phyloP scores from a whole-genome alignment of 176 grass and related monocot species.

The Oryza coarctata region DNA sequence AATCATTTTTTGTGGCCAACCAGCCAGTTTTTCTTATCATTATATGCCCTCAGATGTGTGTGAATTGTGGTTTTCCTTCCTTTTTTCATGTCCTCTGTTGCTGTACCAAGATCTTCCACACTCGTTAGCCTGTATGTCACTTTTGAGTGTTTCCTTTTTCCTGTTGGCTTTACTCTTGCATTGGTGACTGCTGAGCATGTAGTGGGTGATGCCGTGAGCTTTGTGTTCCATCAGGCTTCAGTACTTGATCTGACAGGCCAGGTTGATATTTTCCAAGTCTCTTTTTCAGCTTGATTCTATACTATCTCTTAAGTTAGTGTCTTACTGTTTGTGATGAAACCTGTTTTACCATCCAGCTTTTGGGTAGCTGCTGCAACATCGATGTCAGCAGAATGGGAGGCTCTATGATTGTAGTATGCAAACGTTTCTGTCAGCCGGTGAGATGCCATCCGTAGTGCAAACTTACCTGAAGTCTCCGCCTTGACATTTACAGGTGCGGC shows the following conservation, averaged over 20 bases:
- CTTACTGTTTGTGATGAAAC: neutral
- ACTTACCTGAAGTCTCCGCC: neutral
- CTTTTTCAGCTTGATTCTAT: neutral
- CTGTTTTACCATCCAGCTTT: neutral
- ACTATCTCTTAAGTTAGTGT: neutral
- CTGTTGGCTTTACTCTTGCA: neutral
- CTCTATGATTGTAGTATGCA: neutral
- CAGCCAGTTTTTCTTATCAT: neutral
- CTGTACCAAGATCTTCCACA: neutral
- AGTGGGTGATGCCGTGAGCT: neutral
- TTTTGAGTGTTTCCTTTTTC: conserved; percentile 5
- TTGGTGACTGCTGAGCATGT: neutral
- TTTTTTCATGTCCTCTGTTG: neutral
- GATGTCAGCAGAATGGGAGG: neutral
- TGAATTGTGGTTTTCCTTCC: neutral
- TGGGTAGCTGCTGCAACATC: neutral
- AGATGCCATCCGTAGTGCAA: neutral
- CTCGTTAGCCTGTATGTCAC: neutral
- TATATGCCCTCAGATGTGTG: neutral
- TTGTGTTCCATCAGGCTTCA: neutral
- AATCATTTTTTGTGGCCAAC: conserved; percentile 26
- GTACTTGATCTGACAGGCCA: conserved; percentile 20
- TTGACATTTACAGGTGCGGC: neutral
- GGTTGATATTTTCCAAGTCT: neutral
- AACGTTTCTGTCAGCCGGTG: neutral